Evolutionary conservation across 2,329 filamentous ascomycete species (phyloP), one percentile per base, ranked within the genome.

Genomic region (Mycosphaerelloides madeirae): DNA sequence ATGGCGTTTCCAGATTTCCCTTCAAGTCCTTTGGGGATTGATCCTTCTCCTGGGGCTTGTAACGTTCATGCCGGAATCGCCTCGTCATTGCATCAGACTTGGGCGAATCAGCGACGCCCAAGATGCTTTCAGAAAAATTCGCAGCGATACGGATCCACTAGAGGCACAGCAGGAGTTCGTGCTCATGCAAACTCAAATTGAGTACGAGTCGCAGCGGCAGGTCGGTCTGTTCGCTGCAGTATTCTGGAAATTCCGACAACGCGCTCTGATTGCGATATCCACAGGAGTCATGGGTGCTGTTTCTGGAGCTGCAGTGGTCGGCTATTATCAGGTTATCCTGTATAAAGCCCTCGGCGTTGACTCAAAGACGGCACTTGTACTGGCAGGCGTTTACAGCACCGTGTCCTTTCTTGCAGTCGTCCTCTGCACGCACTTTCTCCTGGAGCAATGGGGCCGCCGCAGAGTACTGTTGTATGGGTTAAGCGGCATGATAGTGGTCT

Each of bases 381-480:
- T 79, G 2, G 73, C 75, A 5, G 75, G 66, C 2, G 71, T 77
- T 1, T 78, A 76, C 45, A 75, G 76, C 28, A 77, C 74, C 0
- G 49, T 72, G 3, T 72, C 74, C 1, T 77, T 78, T 50, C 6
- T 72, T 0, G 66, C 67, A 6, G 79, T 78, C 41, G 53, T 59
- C 18, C 54, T 78, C 25, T 75, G 76, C 0, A 76, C 74, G 0
- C 66, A 67, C 33, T 77, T 65, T 44, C 60, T 79, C 9, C 71
- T 73, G 3, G 76, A 79, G 54, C 73, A 73, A 56, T 79, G 76
- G 76, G 76, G 76, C 37, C 74, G 76, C 31, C 70, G 76, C 49
- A 77, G 76, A 29, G 79, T 80, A 74, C 67, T 80, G 8, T 56
- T 80, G 7, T 51, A 73, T 2, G 77, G 77, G 5, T 56, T 79